Evolutionary conservation across 306 rosid species (phyloP), one percentile per base, ranked within the genome.

Genomic region (Prunus dulcis): DNA sequence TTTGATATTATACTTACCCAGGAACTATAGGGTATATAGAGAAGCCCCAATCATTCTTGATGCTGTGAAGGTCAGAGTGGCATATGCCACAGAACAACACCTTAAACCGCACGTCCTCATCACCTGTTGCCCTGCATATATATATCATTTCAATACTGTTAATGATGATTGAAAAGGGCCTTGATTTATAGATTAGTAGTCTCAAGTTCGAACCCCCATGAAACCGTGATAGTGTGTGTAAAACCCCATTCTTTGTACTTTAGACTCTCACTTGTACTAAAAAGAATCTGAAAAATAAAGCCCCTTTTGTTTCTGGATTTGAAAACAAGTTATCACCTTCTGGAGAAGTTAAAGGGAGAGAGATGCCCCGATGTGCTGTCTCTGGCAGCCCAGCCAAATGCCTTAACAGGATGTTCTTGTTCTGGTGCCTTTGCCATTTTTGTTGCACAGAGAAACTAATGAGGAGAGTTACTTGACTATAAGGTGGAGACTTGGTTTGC

Each of bases 301-400:
- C 43, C 43, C 9, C 43, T 9, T 34, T 34, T 6, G 43, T 6
- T 34, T 34, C 43, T 1, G 9, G 2, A 34, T 34, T 34, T 34
- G 43, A 34, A 34, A 34, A 34, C 9, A 34, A 34, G 9, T 34
- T 55, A n/a, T 55, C 61, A 86, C 90, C 86, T 83, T 81, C 87
- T 73, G 1, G 86, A 81, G 81, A 86, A 86, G 0, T 73, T 49
- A 71, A 83, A 83, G 22, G 90, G 87, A 25, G 79, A 81, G 64
- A 86, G 86, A 28, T 68, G 9, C 1, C 84, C 87, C 25, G 81
- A 86, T 1, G 76, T 2, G 43, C 43, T 34, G 41, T 86, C 86
- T 22, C 74, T 78, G 14, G 87, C 90, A 1, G 90, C 87, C 87
- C 87, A 86, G 6, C 87, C 90, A 25, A 77, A 78, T 15, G 90